Base-by-base conservation (phyloP, 2,329 filamentous ascomycete species). In the Aspergillus carbonarius region DNA sequence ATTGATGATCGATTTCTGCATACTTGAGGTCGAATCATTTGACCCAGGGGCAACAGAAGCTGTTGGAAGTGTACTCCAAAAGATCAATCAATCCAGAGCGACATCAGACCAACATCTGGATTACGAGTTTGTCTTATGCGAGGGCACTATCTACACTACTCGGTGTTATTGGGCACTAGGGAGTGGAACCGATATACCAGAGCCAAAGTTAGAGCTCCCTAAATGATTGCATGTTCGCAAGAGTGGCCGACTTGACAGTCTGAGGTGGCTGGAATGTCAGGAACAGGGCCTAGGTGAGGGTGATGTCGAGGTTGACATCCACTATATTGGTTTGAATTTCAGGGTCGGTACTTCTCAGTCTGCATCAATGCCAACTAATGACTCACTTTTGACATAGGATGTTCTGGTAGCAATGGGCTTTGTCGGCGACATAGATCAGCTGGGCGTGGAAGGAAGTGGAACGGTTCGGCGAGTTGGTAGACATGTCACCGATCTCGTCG, bases 381-480 rank as follows among this genome's bases (percentile, higher is more conserved):
- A n/a, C 4, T 44, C 25, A 44, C 13, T 7, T 12, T 2, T 37
- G 6, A 1, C 1, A 15, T 27, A 67, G 63, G 65, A 76, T 58
- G 62, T 75, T 18, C 68, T 73, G 61, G 64, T 71, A 5, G 62
- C 70, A 1, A 68, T 73, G 65, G 75, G 76, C 1, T 63, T 73
- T 23, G 18, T 73, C 3, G 60, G 59, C 5, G 59, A 60, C 13
- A 50, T 52, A 3, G 60, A 63, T n/a, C 56, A 63, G 10, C 47
- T 74, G n/a, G 73, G 72, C 2, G 39, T 70, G 2, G 74, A 76
- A 58, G 72, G 61, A 23, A 59, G 59, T 53, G 74, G 72, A 18
- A 52, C 74, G 17, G 65, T 76, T 15, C 63, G 55, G 30, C 51
- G 57, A 20, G 59, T 70, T 13, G 73, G 73, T 1, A 55, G 51